Conservation (phyloP, 257 asterid genomes). For the Ajuga chamaepitys region DNA sequence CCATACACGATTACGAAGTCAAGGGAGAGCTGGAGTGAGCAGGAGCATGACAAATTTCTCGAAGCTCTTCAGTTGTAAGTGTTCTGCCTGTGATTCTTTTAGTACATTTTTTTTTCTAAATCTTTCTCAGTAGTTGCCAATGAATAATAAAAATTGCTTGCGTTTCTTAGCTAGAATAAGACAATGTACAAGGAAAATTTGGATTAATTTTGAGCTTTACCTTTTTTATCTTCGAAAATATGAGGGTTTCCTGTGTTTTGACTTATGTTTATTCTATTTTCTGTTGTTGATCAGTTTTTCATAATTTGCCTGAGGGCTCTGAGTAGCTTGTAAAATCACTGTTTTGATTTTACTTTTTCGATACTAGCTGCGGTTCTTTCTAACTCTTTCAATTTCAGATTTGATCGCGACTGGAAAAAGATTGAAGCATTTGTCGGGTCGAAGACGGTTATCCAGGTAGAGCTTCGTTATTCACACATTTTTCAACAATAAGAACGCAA, state of each 20-base stretch:
- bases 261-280: background rate
- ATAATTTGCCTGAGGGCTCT: background rate
- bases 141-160: background rate
- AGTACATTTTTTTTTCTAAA: background rate
- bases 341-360: background rate
- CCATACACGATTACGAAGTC: conserved; percentile 89
- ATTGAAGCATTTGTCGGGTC: conserved; percentile 93
- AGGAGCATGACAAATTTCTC: conserved; percentile 81
- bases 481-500: background rate
- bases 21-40: conserved; percentile 94
- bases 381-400: conserved; percentile 34
- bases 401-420: conserved; percentile 94
- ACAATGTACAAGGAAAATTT: background rate
- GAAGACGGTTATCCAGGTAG: conserved; percentile 90
- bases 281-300: background rate
- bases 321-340: background rate
- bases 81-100: background rate
- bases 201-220: background rate
- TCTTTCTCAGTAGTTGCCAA: background rate
- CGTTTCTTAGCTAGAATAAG: background rate
- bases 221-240: background rate
- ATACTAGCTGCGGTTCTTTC: background rate
- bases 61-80: conserved; percentile 50
- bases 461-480: background rate
- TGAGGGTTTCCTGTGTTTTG: background rate